These are phyloP conservation scores for Endothia cerciana DNA, from an alignment of 2,329 filamentous ascomycete species.

Conservation along the genomic window DNA sequence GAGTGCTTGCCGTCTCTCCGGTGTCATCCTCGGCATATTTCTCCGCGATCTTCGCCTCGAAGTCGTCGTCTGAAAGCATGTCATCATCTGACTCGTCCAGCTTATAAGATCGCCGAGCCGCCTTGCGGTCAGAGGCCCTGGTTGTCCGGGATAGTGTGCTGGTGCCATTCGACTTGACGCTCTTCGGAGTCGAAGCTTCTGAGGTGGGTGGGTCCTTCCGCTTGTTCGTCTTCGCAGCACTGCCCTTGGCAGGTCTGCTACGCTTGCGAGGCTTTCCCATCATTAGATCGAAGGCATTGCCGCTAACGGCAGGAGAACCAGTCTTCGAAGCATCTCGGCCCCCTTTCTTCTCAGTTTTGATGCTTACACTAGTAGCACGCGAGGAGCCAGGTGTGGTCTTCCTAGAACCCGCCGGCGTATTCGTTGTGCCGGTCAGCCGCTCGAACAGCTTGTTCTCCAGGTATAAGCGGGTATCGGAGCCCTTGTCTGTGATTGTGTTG, in stretches of 20 bases:
- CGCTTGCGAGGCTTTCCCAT: slow-evolving; percentile 48
- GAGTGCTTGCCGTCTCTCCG: slow-evolving; percentile 39
- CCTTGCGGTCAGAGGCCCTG: slow-evolving; percentile 56
- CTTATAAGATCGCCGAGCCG: slow-evolving; percentile 50
- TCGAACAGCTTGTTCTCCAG: slow-evolving; percentile 80
- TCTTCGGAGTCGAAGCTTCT: slow-evolving; percentile 60
- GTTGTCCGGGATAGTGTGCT: slow-evolving; percentile 68
- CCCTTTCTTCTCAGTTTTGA: slow-evolving; percentile 30
- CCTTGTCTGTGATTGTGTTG: slow-evolving; percentile 62
- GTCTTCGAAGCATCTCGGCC: slow-evolving; percentile 17
- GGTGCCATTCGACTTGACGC: slow-evolving; percentile 71
- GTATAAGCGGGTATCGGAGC: slow-evolving; percentile 69
- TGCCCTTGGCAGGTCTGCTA: slow-evolving; percentile 32
- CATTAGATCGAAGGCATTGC: slow-evolving; percentile 59
- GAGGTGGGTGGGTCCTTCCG: slow-evolving; percentile 42
- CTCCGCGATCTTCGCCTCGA: slow-evolving; percentile 75
- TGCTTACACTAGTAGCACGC: slow-evolving; percentile 41
- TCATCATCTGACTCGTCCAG: slow-evolving; percentile 64
- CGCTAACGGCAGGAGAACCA: slow-evolving; percentile 43
- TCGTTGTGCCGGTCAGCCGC: slow-evolving; percentile 56
- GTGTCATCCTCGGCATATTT: slow-evolving; percentile 52
- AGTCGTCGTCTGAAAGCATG: slow-evolving; percentile 79
- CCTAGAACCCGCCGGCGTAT: slow-evolving; percentile 46
- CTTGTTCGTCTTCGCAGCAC: slow-evolving; percentile 33
- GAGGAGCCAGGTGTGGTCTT: slow-evolving; percentile 44